phyloP scores from a whole-genome alignment of 2,329 filamentous ascomycete species.

The Aspergillus sp. region DNA sequence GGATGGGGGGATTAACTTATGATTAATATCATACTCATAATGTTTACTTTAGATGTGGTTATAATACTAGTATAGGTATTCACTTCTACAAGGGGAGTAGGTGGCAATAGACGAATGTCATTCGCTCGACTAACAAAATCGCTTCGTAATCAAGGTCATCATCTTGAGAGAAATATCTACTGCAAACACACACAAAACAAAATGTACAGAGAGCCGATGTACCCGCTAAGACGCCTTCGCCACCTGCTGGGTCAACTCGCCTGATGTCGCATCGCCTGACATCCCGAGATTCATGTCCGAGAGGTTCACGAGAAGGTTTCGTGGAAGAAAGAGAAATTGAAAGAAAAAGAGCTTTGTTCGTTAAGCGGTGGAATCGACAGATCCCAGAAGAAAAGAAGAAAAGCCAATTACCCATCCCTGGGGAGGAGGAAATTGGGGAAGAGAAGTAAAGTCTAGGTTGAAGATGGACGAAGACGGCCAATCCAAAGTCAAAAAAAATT shows the following conservation, averaged over 20 bases:
- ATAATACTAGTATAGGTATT: background rate
- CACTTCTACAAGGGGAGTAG: background rate
- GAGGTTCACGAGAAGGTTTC: constrained; percentile 6
- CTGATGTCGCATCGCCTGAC: constrained; percentile 2
- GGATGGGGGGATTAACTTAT: constrained; percentile 3
- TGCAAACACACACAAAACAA: constrained; percentile 6
- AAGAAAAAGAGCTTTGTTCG: constrained; percentile 18
- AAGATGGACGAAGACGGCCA: background rate
- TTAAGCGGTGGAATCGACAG: constrained; percentile 11
- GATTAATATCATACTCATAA: background rate
- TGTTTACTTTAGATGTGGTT: background rate
- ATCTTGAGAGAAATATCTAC: constrained; percentile 5
- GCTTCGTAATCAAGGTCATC: constrained; percentile 16
- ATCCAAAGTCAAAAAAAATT: background rate
- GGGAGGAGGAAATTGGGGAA: constrained; percentile 7
- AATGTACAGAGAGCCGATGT: constrained; percentile 3
- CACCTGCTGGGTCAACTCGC: background rate
- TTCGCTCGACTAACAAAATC: constrained; percentile 7
- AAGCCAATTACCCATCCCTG: background rate
- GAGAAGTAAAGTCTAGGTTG: constrained; percentile 17
- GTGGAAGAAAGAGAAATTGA: constrained; percentile 6
- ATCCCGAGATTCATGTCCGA: constrained; percentile 16
- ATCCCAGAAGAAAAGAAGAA: constrained; percentile 15
- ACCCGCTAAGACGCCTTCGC: background rate
- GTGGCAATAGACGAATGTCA: background rate